Conservation (phyloP, 352 stramenopile genomes). For the Pythium biforme region DNA sequence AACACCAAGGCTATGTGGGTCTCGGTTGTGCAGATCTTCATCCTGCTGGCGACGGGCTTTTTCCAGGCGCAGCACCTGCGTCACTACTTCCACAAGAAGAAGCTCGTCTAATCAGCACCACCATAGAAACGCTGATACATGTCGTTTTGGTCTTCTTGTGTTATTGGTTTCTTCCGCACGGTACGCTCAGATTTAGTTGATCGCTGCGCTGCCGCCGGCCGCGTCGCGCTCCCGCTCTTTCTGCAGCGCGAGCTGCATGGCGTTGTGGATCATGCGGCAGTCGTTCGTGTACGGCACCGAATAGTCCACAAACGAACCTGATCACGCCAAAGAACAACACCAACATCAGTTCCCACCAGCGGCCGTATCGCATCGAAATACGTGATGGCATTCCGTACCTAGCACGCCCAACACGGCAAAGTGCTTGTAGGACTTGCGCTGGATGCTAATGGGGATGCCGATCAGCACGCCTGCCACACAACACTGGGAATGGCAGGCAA, state of each 20-base stretch:
- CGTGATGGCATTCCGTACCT: constrained; percentile 32
- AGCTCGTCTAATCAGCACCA: constrained; percentile 54
- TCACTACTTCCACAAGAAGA: constrained; percentile 85
- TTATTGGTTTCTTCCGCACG: background rate
- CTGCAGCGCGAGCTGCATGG: constrained; percentile 67
- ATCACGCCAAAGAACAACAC: background rate
- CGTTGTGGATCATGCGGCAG: constrained; percentile 78
- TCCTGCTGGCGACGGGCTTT: constrained; percentile 65
- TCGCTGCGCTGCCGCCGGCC: constrained; percentile 3
- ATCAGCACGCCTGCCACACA: constrained; percentile 79
- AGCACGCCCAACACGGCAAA: constrained; percentile 78
- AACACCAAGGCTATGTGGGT: constrained; percentile 81
- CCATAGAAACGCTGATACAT: too few relatives aligned
- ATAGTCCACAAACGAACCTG: constrained; percentile 85
- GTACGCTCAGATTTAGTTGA: background rate
- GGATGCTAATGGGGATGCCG: constrained; percentile 82
- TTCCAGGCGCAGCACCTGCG: constrained; percentile 83
- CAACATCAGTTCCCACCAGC: background rate
- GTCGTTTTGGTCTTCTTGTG: background rate
- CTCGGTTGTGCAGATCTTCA: constrained; percentile 75
- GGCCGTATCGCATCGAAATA: background rate
- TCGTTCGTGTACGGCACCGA: constrained; percentile 81
- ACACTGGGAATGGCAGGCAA: constrained; percentile 32
- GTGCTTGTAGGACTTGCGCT: constrained; percentile 74
- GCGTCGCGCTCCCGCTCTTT: constrained; percentile 51